Evolutionary conservation across 2,329 filamentous ascomycete genomes (phyloP), one percentile per base, ranked within the genome.

Genomic region (Plenodomus lindquistii): DNA sequence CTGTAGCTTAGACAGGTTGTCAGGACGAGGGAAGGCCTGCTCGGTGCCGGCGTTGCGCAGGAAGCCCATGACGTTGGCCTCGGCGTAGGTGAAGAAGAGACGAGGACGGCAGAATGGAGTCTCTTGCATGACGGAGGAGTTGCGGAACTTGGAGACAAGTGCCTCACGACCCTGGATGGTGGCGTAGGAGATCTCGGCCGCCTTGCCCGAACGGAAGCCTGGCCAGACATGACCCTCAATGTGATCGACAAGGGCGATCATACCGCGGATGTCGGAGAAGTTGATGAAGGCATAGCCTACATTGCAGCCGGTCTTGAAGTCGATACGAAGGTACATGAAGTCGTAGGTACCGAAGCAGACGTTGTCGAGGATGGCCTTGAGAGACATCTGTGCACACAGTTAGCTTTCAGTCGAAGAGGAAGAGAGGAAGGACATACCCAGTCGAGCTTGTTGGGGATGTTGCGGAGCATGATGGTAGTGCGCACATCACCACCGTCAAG

Each of bases 261-360:
- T 66, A 8, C 66, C 67, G 6, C 55, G 48, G 0, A 89, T 85
- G 69, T 91, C 85, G 37, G 86, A 83, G 62, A 97, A 97, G 73
- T 99, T 97, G 75, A 99, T 91, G 73, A 97, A 99, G 0, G 91
- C 93, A 72, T 97, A 97, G 38, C 94, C 94, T 49, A 97, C 93
- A 69, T 91, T 96, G 54, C 55, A 66, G 43, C 50, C 68, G 31
- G 73, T 72, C 44, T 70, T 57, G 54, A 72, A 79, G 55, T 84
- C 83, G 62, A 97, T 97, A 34, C 94, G 86, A 43, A 97, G 76
- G 70, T 99, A 99, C 79, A 96, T 85, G 72, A 97, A 97, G 67
- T 97, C 92, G 69, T 95, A 97, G 54, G 87, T 86, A 22, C 91
- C 91, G 73, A 81, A 84, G 69, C 86, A 90, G 15, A 85, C 88